Percentiles rank a stretch among this genome's conserved stretches.
Evolutionary conservation across 164 flowering plant genomes (phyloP).

Genomic region (Vitis amurensis): DNA sequence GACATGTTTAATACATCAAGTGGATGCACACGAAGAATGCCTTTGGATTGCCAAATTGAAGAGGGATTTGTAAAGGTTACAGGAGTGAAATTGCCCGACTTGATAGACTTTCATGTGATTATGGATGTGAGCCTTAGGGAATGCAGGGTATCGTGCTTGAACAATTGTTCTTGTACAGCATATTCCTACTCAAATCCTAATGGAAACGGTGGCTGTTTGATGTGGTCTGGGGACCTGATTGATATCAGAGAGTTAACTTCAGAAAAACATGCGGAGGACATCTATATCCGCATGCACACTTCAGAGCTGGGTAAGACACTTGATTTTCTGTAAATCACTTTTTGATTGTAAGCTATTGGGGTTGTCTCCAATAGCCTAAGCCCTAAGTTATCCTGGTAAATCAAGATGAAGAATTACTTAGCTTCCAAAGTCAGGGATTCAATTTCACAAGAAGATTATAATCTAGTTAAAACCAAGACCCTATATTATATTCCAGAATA

Average conservation of each 20-base stretch:
- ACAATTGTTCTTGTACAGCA: not conserved
- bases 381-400: too few relatives aligned
- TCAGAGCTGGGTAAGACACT: not conserved
- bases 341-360: too few relatives aligned
- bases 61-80: constrained; percentile 9
- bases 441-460: too few relatives aligned
- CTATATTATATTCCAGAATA: too few relatives aligned
- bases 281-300: not conserved
- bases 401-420: too few relatives aligned
- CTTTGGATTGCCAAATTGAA: constrained; percentile 6
- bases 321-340: too few relatives aligned
- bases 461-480: too few relatives aligned
- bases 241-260: not conserved
- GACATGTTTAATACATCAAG: not conserved
- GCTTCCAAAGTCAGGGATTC: too few relatives aligned
- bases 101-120: not conserved
- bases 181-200: not conserved
- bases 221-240: not conserved
- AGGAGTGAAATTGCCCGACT: constrained; percentile 2
- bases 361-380: too few relatives aligned
- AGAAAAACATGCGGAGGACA: not conserved
- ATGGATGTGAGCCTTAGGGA: not conserved
- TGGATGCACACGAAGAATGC: constrained; percentile 13
- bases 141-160: not conserved
- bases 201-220: not conserved